These are phyloP conservation scores for Phellinidium pouzarii DNA, from an alignment of 1,284 basidiomycete species.

Conservation along the genomic window DNA sequence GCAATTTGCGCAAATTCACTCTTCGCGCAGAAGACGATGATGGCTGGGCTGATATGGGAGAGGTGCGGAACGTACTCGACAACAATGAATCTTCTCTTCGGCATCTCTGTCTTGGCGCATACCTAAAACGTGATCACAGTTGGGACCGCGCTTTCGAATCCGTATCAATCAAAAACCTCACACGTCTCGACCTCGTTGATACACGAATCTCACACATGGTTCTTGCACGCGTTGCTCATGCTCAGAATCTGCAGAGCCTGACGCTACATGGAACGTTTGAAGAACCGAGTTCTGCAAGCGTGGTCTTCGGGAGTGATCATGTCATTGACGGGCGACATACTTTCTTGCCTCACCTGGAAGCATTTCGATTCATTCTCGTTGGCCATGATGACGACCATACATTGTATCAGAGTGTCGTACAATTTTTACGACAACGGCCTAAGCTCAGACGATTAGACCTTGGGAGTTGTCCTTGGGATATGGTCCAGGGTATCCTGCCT, in stretches of 20 bases:
- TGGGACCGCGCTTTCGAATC: constrained; percentile 61
- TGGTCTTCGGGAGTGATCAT: constrained; percentile 59
- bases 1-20: constrained; percentile 53
- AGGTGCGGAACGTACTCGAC: constrained; percentile 58
- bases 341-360: constrained; percentile 52
- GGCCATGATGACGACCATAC: constrained; percentile 50
- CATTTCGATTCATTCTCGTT: constrained; percentile 55
- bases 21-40: constrained; percentile 63
- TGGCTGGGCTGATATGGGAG: constrained; percentile 58
- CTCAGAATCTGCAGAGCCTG: constrained; percentile 49
- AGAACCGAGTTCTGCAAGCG: constrained; percentile 47
- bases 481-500: constrained; percentile 44
- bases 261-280: constrained; percentile 60
- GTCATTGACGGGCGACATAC: constrained; percentile 50
- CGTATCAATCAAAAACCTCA: constrained; percentile 53
- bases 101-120: constrained; percentile 59
- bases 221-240: constrained; percentile 53
- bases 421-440: constrained; percentile 43
- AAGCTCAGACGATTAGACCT: constrained; percentile 49
- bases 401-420: constrained; percentile 46
- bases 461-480: constrained; percentile 56
- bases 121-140: constrained; percentile 51
- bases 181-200: constrained; percentile 60
- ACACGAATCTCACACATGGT: constrained; percentile 57
- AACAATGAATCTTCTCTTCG: constrained; percentile 48